phyloP scores from a whole-genome alignment of 169 alveolate genomes.

The Blepharisma undulans region DNA sequence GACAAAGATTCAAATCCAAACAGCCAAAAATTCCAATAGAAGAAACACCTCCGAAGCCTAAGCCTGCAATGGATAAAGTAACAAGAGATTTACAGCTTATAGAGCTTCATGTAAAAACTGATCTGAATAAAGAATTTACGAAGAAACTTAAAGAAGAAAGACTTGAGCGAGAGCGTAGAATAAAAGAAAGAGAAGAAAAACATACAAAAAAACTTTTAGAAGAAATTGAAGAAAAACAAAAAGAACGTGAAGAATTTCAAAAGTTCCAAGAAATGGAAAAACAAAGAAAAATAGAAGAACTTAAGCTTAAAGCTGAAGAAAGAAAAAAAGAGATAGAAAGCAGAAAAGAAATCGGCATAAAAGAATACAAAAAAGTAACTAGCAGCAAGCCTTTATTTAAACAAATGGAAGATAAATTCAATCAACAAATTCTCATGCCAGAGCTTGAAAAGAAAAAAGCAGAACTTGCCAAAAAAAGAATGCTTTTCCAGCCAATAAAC shows the following conservation, averaged over 20 bases:
- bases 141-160: slow-evolving; percentile 9
- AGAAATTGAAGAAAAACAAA: slow-evolving; percentile 6
- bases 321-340: not conserved
- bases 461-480: slow-evolving; percentile 28
- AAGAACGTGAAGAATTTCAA: not conserved
- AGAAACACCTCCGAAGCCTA: not conserved
- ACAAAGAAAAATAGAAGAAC: not conserved
- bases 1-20: not conserved
- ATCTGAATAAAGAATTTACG: slow-evolving; percentile 24
- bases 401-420: slow-evolving; percentile 23
- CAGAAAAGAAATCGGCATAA: not conserved
- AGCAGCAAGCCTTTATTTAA: slow-evolving; percentile 13
- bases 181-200: not conserved
- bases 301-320: not conserved
- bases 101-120: slow-evolving; percentile 9
- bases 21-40: not conserved
- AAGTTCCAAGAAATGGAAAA: slow-evolving; percentile 11
- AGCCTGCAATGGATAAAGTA: slow-evolving; percentile 1
- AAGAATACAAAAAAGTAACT: not conserved
- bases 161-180: not conserved
- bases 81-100: not conserved
- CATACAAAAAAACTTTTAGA: not conserved
- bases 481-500: slow-evolving; percentile 8
- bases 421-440: slow-evolving; percentile 9
- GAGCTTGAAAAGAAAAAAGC: slow-evolving; percentile 23